Percentiles rank a stretch among this genome's conserved stretches.
Evolutionary conservation across 2,329 filamentous ascomycete species (phyloP).

Genomic region (Capronia epimyces): DNA sequence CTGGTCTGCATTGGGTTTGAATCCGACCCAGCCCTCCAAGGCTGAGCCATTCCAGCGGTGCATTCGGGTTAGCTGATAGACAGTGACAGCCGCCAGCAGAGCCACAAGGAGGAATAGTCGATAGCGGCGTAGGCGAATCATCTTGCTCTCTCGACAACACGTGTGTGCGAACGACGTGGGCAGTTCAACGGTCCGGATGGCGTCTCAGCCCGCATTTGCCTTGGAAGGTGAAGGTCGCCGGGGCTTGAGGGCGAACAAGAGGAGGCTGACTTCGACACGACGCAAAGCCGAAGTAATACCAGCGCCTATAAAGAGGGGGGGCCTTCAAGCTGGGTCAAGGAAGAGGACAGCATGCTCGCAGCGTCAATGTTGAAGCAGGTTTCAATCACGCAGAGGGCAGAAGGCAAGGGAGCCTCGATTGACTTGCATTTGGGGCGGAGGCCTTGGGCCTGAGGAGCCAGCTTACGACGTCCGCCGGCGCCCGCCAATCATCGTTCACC

Average conservation of each 20-base stretch:
- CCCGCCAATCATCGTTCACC: not conserved
- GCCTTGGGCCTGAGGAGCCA: not conserved
- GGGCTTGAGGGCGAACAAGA: not conserved
- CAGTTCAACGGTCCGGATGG: not conserved
- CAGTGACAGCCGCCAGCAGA: slow-evolving; percentile 38
- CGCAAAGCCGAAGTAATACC: not conserved
- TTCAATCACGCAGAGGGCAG: no score
- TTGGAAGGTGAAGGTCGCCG: not conserved
- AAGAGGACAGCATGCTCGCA: not conserved
- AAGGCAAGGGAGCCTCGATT: no score
- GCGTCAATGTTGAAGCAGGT: no score
- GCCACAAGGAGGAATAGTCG: slow-evolving; percentile 44
- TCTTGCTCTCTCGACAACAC: slow-evolving; percentile 25
- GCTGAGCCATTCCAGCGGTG: slow-evolving; percentile 34
- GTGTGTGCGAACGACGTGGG: not conserved
- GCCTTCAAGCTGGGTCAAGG: not conserved
- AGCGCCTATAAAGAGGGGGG: not conserved
- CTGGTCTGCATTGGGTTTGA: slow-evolving; percentile 9
- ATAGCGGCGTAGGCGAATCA: slow-evolving; percentile 48
- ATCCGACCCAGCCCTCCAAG: slow-evolving; percentile 15
- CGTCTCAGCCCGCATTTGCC: slow-evolving; percentile 13
- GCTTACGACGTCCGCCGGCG: not conserved
- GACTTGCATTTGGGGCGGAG: no score
- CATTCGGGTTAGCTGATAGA: slow-evolving; percentile 50
- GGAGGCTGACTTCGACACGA: not conserved